Evolutionary conservation across 2,329 filamentous ascomycete species (phyloP).

Genomic region (Ceratocystis ficicola): DNA sequence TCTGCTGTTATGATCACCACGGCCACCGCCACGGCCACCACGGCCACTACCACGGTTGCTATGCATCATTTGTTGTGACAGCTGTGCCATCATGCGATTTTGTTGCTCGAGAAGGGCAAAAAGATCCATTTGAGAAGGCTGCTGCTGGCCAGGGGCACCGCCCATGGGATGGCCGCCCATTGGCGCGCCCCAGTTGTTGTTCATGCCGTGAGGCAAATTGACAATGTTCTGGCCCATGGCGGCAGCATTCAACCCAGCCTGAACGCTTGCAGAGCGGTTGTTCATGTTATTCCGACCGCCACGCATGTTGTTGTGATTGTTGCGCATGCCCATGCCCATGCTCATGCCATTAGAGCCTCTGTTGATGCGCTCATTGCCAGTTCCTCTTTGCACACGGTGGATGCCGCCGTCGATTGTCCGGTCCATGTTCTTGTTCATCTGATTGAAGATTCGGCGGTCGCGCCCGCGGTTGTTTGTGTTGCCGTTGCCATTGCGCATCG

Average conservation of each 20-base stretch:
- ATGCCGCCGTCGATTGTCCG: slow-evolving; percentile 61
- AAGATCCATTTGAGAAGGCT: slow-evolving; percentile 41
- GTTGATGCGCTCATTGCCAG: slow-evolving; percentile 68
- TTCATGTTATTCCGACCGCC: slow-evolving; percentile 33
- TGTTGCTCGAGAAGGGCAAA: slow-evolving; percentile 80
- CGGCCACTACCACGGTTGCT: slow-evolving; percentile 34
- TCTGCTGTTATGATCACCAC: slow-evolving; percentile 42
- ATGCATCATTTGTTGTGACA: slow-evolving; percentile 48
- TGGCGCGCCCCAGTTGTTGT: slow-evolving; percentile 32
- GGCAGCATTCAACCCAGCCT: slow-evolving; percentile 36
- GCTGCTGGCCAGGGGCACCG: slow-evolving; percentile 28
- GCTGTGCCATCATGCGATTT: slow-evolving; percentile 70
- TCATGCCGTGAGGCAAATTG: slow-evolving; percentile 29
- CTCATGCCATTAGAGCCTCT: slow-evolving; percentile 20
- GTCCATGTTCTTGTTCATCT: slow-evolving; percentile 67
- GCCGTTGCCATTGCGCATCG: slow-evolving; percentile 62
- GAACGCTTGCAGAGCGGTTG: slow-evolving; percentile 39
- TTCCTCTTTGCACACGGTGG: slow-evolving; percentile 63
- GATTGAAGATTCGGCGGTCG: slow-evolving; percentile 73
- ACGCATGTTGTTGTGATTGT: slow-evolving; percentile 17
- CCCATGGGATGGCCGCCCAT: slow-evolving; percentile 13
- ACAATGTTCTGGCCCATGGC: slow-evolving; percentile 32
- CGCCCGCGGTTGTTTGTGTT: slow-evolving; percentile 43
- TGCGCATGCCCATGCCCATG: slow-evolving; percentile 25
- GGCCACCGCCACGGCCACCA: slow-evolving; percentile 47